Conservation (phyloP, 75 land plant species). For the Pinus taeda region DNA sequence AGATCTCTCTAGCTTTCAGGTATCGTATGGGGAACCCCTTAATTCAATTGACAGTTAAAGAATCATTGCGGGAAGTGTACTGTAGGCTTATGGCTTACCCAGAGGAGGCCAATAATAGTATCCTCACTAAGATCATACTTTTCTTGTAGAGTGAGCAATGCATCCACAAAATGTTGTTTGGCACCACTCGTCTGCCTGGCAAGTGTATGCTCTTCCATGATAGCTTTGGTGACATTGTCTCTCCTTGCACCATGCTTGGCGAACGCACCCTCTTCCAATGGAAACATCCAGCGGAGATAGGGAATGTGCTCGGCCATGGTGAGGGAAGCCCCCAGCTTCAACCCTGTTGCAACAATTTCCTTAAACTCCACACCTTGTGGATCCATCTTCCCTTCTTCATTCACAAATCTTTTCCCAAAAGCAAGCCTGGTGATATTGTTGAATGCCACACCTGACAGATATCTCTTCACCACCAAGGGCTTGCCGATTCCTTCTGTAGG, state of each 20-base stretch:
- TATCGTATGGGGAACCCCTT: background rate
- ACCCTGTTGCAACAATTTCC: conserved; percentile 68
- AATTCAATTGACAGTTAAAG: background rate
- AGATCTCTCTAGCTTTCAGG: too few species aligned
- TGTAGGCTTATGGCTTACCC: conserved; percentile 51
- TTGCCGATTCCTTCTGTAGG: conserved; percentile 25
- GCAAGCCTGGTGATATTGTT: conserved; percentile 95
- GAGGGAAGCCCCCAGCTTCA: conserved; percentile 82
- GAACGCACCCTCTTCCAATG: conserved; percentile 74
- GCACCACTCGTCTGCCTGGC: conserved; percentile 38
- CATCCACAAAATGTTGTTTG: conserved; percentile 96
- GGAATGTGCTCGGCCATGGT: conserved; percentile 80
- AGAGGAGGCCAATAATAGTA: conserved; percentile 90
- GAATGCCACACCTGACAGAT: conserved; percentile 83
- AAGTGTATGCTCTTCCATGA: conserved; percentile 83
- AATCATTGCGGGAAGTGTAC: background rate
- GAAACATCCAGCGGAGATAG: conserved; percentile 86
- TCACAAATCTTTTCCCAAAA: conserved; percentile 91
- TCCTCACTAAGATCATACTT: conserved; percentile 90
- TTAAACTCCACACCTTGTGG: conserved; percentile 91
- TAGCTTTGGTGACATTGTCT: conserved; percentile 70
- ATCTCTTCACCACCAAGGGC: conserved; percentile 49
- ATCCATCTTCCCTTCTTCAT: conserved; percentile 68
- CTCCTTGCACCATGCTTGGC: conserved; percentile 57
- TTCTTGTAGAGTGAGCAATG: conserved; percentile 72